Conservation (phyloP, 1,284 basidiomycete species). For the Cronartium quercuum region DNA sequence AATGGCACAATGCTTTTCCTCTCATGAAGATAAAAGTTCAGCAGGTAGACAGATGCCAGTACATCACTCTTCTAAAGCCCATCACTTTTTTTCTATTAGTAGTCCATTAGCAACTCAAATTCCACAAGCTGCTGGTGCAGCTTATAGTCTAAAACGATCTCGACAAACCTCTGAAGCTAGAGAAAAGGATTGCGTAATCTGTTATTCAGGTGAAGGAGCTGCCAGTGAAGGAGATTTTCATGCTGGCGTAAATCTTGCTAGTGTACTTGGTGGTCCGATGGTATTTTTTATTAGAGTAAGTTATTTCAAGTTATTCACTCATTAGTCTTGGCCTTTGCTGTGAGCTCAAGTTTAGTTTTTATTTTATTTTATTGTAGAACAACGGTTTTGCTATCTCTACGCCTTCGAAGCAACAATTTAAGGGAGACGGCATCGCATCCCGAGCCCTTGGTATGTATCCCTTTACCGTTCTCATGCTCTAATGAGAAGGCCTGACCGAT, state of each 20-base stretch:
- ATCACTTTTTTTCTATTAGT: slow-evolving; percentile 89
- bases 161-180: slow-evolving; percentile 56
- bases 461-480: too few species aligned
- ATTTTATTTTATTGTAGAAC: slow-evolving; percentile 67
- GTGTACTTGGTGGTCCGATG: slow-evolving; percentile 51
- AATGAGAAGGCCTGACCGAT: not conserved
- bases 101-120: slow-evolving; percentile 92
- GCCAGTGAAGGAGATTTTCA: slow-evolving; percentile 57
- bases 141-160: slow-evolving; percentile 75
- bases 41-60: slow-evolving; percentile 74
- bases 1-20: slow-evolving; percentile 85
- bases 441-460: slow-evolving; percentile 62
- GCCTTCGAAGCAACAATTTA: slow-evolving; percentile 78
- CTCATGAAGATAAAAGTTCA: slow-evolving; percentile 68
- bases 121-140: slow-evolving; percentile 89
- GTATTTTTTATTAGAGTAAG: slow-evolving; percentile 43
- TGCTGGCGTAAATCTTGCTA: slow-evolving; percentile 55
- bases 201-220: slow-evolving; percentile 75
- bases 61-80: slow-evolving; percentile 74
- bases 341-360: slow-evolving; percentile 57
- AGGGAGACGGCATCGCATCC: slow-evolving; percentile 86
- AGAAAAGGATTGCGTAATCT: slow-evolving; percentile 61
- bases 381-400: slow-evolving; percentile 94
- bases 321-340: slow-evolving; percentile 48
- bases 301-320: not conserved